Evolutionary conservation across 2,329 filamentous ascomycete species (phyloP), one percentile per base, ranked within the genome.

Genomic region (Aspergillus hortae): DNA sequence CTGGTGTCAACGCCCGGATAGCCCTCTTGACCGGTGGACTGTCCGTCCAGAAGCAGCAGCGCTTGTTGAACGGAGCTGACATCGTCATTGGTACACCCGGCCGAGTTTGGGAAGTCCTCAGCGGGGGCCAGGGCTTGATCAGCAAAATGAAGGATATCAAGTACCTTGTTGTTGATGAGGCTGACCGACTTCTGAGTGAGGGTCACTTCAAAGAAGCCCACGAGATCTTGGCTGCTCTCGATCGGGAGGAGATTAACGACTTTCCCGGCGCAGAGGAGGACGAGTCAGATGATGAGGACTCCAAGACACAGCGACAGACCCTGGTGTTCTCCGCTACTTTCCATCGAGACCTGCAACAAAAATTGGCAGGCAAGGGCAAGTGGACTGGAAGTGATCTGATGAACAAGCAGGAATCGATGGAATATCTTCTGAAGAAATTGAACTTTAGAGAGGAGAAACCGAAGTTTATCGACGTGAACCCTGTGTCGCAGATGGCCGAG

Each of bases 261-360:
- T 57, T 65, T 25, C 61, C 61, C 1, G 67, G 66, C 15, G 59
- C 65, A 30, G 60, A 67, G 11, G 54, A 62, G 2, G 49, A 63
- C 2, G 49, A 56, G 5, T 56, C 57, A n/a, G 77, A 78, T 1
- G 76, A 80, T 4, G 76, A 80, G 9, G 52, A 57, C 15, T 40
- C 56, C 14, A 48, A 49, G 23, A 49, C 59, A 9, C 55, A 40
- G 65, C 81, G 92, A 38, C 94, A 99, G 67, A 97, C 92, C 0
- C 81, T 99, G 0, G 90, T 99, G 17, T 99, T 99, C 71, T 97
- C 94, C 0, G 94, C 94, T 0, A 99, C 94, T 0, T 96, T 99
- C 70, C 89, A 95, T 67, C 92, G 92, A 65, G 86, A 87, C 0
- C 75, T 99, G 27, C 92, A 97, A 67, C 89, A 92, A 61, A 97